Evolutionary conservation across 352 stramenopile species (phyloP).

Genomic region (Pythium monospermum): DNA sequence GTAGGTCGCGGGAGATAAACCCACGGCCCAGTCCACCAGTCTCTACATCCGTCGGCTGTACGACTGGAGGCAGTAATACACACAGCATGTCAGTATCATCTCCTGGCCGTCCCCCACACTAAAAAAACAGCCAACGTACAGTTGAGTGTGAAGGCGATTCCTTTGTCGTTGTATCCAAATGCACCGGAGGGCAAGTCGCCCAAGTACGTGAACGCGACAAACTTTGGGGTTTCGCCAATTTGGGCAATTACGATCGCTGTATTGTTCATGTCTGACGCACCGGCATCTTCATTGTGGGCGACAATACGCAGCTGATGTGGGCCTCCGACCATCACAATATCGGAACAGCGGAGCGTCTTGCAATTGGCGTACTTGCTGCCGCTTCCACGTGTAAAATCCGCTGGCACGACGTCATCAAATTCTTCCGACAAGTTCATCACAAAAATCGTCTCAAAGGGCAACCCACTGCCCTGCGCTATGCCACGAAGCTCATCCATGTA

Average conservation of each 20-base stretch:
- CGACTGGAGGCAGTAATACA: slow-evolving; percentile 30
- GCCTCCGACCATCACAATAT: slow-evolving; percentile 54
- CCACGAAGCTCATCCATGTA: slow-evolving; percentile 67
- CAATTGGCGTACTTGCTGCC: slow-evolving; percentile 11
- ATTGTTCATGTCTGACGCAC: slow-evolving; percentile 46
- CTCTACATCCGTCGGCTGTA: slow-evolving; percentile 56
- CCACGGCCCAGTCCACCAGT: slow-evolving; percentile 55
- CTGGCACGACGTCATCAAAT: slow-evolving; percentile 52
- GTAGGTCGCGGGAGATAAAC: slow-evolving; percentile 63
- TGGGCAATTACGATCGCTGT: slow-evolving; percentile 58
- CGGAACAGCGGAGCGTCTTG: slow-evolving; percentile 53
- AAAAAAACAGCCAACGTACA: slow-evolving; percentile 32
- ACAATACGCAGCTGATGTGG: slow-evolving; percentile 37
- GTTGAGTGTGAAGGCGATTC: slow-evolving; percentile 73
- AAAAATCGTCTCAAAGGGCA: slow-evolving; percentile 65
- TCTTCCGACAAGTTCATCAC: slow-evolving; percentile 74
- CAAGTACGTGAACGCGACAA: slow-evolving; percentile 71
- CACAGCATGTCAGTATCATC: neutral
- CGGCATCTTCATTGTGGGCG: slow-evolving; percentile 69
- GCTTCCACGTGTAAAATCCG: slow-evolving; percentile 27
- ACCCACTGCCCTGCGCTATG: slow-evolving; percentile 46
- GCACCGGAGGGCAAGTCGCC: slow-evolving; percentile 65
- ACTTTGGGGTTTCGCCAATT: slow-evolving; percentile 44
- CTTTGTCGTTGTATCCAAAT: slow-evolving; percentile 67
- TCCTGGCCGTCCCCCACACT: neutral